Conservation (phyloP, 495 filamentous ascomycete species). For the Penicillium ochrochloron region DNA sequence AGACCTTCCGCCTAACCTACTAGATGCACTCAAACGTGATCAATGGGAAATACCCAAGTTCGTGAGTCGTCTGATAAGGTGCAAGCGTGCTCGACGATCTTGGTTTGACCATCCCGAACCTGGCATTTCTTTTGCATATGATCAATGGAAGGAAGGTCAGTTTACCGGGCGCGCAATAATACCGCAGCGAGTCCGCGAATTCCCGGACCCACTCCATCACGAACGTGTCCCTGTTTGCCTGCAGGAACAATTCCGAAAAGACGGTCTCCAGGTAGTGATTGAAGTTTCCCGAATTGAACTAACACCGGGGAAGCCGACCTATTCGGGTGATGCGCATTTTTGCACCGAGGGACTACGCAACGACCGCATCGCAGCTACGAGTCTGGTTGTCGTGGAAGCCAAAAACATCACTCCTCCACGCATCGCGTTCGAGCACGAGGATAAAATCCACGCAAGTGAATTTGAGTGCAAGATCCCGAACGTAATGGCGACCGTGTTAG, state of each 20-base stretch:
- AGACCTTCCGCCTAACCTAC: not conserved
- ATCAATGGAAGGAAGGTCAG: not conserved
- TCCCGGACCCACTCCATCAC: not conserved
- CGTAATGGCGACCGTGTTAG: not conserved
- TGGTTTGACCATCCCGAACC: slow-evolving; percentile 3
- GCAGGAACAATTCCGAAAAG: not conserved
- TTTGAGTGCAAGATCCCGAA: not conserved
- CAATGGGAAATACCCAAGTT: not conserved
- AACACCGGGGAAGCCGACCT: not conserved
- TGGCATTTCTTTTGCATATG: not conserved
- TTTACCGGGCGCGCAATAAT: slow-evolving; percentile 1
- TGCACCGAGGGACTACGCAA: slow-evolving; percentile 4
- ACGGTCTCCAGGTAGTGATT: not conserved
- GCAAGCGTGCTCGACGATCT: not conserved
- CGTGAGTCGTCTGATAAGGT: not conserved
- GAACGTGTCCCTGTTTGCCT: not conserved
- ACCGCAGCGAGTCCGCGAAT: not conserved
- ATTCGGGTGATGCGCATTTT: slow-evolving; percentile 4
- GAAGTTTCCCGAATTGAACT: slow-evolving; percentile 1
- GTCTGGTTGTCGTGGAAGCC: not conserved
- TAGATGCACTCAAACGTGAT: not conserved
- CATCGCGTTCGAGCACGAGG: not conserved
- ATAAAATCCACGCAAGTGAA: not conserved
- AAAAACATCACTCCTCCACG: not conserved
- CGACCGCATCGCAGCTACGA: slow-evolving; percentile 10